phyloP scores from a whole-genome alignment of 148 eudicot species.

The Cornus controversa region DNA sequence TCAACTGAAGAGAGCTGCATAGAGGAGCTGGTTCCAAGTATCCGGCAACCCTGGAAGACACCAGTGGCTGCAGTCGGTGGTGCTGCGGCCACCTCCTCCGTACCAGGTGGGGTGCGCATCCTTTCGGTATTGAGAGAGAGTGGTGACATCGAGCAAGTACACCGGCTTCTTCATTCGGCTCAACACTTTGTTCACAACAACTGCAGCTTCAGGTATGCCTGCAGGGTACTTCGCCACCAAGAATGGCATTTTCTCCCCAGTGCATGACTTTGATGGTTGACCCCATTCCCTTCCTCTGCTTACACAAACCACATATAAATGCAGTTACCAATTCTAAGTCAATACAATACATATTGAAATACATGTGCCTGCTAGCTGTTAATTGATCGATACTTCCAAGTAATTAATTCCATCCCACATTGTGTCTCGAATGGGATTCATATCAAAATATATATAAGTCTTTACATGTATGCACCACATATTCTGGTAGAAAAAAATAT shows the following conservation, averaged over 20 bases:
- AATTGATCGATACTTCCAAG: background rate
- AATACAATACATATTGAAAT: no score
- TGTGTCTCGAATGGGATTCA: no score
- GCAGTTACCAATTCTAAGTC: no score
- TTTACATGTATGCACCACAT: no score
- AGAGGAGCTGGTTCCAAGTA: constrained; percentile 80
- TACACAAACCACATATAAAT: no score
- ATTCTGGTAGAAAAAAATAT: no score
- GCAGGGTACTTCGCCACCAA: constrained; percentile 57
- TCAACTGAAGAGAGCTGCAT: constrained; percentile 49
- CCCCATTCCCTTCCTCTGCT: constrained; percentile 82
- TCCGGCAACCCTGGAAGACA: constrained; percentile 91
- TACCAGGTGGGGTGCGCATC: constrained; percentile 75
- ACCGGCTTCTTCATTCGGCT: constrained; percentile 62
- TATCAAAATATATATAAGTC: no score
- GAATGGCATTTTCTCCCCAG: constrained; percentile 49
- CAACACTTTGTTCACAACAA: constrained; percentile 60
- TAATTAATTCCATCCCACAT: background rate
- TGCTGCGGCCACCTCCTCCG: constrained; percentile 49
- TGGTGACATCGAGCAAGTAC: constrained; percentile 65
- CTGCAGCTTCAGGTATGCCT: constrained; percentile 42
- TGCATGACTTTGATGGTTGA: constrained; percentile 51
- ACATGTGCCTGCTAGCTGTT: no score
- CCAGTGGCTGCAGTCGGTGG: constrained; percentile 88
- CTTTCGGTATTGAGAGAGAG: constrained; percentile 62